These are phyloP conservation scores for Cladophialophora immunda DNA, from an alignment of 2,329 filamentous ascomycete genomes.

Conservation along the genomic window DNA sequence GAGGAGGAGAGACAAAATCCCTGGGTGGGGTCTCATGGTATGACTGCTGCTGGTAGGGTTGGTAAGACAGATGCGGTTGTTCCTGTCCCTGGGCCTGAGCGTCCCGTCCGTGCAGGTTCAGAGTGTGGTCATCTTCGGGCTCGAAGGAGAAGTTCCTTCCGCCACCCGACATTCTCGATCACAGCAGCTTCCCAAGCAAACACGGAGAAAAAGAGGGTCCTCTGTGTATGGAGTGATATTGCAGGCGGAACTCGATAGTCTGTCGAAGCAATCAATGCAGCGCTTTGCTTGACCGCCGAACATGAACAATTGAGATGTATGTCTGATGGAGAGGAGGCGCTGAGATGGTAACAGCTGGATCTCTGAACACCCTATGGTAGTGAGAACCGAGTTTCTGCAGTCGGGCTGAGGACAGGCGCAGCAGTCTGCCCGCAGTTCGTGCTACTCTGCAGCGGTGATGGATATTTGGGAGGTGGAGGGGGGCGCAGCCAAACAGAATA, in stretches of 20 bases:
- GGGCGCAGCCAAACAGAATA: slow-evolving; percentile 7
- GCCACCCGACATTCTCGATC: slow-evolving; percentile 31
- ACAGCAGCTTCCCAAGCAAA: slow-evolving; percentile 24
- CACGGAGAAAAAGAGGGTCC: neutral
- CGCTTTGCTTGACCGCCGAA: neutral
- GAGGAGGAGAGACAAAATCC: slow-evolving; percentile 41
- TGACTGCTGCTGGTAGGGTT: slow-evolving; percentile 27
- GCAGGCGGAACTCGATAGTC: neutral
- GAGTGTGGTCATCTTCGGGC: slow-evolving; percentile 36
- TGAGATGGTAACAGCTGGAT: neutral
- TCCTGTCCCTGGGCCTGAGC: slow-evolving; percentile 23
- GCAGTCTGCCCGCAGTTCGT: neutral
- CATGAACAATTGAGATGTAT: neutral
- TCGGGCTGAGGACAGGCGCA: neutral
- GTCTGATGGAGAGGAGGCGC: neutral
- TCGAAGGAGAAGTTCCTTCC: slow-evolving; percentile 42
- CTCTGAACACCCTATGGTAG: neutral
- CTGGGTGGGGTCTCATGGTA: slow-evolving; percentile 39
- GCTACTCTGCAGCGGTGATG: neutral
- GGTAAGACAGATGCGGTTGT: slow-evolving; percentile 23
- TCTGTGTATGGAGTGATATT: neutral
- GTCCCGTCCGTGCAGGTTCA: slow-evolving; percentile 15
- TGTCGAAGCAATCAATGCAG: neutral
- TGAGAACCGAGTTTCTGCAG: neutral
- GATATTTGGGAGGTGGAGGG: neutral